Conservation (phyloP, 768 basidiomycete genomes). For the Chalciporus pseudorubinellus region DNA sequence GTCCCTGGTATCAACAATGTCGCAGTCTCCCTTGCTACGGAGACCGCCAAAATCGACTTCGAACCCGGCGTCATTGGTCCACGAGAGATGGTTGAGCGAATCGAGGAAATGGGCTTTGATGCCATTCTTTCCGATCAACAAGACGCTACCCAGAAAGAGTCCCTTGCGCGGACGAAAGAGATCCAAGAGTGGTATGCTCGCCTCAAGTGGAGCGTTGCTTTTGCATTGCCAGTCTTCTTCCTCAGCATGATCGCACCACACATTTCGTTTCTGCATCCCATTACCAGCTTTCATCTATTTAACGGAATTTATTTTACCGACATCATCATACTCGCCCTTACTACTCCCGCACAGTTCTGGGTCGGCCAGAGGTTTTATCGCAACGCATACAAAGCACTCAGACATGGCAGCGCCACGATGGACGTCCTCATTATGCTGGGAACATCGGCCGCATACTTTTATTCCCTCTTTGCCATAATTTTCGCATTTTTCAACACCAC, state of each 20-base stretch:
- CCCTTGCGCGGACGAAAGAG: slow-evolving; percentile 86
- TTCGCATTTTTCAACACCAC: slow-evolving; percentile 61
- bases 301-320: slow-evolving; percentile 81
- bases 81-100: slow-evolving; percentile 83
- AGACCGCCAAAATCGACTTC: slow-evolving; percentile 72
- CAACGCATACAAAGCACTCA: slow-evolving; percentile 87
- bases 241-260: slow-evolving; percentile 80
- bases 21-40: slow-evolving; percentile 72
- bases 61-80: slow-evolving; percentile 71
- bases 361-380: slow-evolving; percentile 84
- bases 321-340: slow-evolving; percentile 68
- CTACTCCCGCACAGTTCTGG: slow-evolving; percentile 92
- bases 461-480: slow-evolving; percentile 74
- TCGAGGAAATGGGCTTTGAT: slow-evolving; percentile 89
- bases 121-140: slow-evolving; percentile 80
- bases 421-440: slow-evolving; percentile 96
- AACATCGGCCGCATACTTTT: slow-evolving; percentile 90
- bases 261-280: slow-evolving; percentile 54
- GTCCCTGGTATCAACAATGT: slow-evolving; percentile 74
- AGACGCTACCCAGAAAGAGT: slow-evolving; percentile 80
- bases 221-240: slow-evolving; percentile 94
- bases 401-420: slow-evolving; percentile 92
- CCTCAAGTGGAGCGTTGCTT: slow-evolving; percentile 68
- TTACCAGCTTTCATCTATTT: slow-evolving; percentile 52
- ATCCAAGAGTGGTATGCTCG: slow-evolving; percentile 85